phyloP scores from a whole-genome alignment of 495 filamentous ascomycete species.

The Pyrenopolyporus hunteri region DNA sequence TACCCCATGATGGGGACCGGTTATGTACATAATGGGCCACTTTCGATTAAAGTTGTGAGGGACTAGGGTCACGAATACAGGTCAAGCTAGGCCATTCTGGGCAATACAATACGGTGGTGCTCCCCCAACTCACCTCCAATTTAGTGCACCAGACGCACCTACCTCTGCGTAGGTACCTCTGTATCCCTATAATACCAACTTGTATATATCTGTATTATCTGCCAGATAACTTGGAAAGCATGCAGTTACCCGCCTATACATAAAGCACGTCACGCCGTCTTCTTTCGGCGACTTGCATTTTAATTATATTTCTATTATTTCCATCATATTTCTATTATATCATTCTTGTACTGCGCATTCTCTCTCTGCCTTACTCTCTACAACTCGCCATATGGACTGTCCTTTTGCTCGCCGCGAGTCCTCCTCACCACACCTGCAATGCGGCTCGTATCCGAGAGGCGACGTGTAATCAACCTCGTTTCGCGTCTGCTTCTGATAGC shows the following conservation, averaged over 20 bases:
- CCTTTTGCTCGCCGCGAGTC: slow-evolving; percentile 21
- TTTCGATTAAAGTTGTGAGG: too few relatives aligned
- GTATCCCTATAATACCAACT: too few relatives aligned
- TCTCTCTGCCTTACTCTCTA: background rate
- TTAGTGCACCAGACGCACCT: too few relatives aligned
- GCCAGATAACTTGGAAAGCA: too few relatives aligned
- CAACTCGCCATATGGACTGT: slow-evolving; percentile 28
- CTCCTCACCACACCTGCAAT: slow-evolving; percentile 32
- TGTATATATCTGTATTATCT: too few relatives aligned
- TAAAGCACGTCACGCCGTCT: too few relatives aligned
- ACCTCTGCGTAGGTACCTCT: too few relatives aligned
- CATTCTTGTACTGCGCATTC: background rate
- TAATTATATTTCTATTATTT: background rate
- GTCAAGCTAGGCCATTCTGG: slow-evolving; percentile 3
- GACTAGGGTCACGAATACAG: background rate
- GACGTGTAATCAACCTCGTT: slow-evolving; percentile 19
- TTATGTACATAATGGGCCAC: too few relatives aligned
- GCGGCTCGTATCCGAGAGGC: slow-evolving; percentile 30
- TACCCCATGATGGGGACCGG: background rate
- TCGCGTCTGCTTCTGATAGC: slow-evolving; percentile 23
- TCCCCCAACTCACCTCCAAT: too few relatives aligned
- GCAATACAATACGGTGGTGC: too few relatives aligned
- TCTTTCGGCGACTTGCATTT: too few relatives aligned
- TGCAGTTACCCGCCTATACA: too few relatives aligned
- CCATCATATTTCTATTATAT: background rate